These are phyloP conservation scores for Cyamopsis tetragonoloba DNA, from an alignment of 306 rosid genomes.

Conservation along the genomic window DNA sequence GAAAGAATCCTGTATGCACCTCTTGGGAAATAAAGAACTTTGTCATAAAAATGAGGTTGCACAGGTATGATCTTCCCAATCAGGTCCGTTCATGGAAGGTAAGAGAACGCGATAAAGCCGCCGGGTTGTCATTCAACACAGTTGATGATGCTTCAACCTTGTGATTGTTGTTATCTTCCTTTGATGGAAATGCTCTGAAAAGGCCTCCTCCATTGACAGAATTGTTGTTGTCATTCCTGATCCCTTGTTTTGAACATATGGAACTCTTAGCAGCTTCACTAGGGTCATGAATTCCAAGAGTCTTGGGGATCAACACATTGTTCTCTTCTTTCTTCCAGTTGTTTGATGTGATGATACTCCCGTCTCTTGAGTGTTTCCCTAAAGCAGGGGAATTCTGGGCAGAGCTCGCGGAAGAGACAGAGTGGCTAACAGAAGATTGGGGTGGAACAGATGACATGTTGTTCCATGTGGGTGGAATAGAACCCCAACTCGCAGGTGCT, in stretches of 20 bases:
- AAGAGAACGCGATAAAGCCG: conserved; percentile 70
- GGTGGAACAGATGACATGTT: conserved; percentile 38
- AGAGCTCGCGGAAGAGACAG: conserved; percentile 31
- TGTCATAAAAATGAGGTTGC: conserved; percentile 27
- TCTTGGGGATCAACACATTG: conserved; percentile 59
- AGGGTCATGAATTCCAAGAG: conserved; percentile 68
- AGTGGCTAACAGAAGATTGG: conserved; percentile 32
- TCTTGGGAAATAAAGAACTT: conserved; percentile 6
- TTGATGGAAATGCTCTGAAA: conserved; percentile 56
- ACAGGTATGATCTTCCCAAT: background rate
- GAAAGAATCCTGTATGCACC: conserved; percentile 29
- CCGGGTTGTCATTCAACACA: conserved; percentile 85
- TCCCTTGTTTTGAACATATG: conserved; percentile 64
- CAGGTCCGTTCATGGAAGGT: conserved; percentile 64
- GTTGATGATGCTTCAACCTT: conserved; percentile 41
- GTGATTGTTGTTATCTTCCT: conserved; percentile 38
- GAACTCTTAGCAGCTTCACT: conserved; percentile 72
- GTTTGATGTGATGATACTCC: conserved; percentile 33
- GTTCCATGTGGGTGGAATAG: conserved; percentile 54
- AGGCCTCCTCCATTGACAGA: conserved; percentile 51
- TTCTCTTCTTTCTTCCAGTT: conserved; percentile 38
- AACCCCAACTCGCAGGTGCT: conserved; percentile 62
- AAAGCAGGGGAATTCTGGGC: conserved; percentile 39
- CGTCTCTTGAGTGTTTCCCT: conserved; percentile 85
- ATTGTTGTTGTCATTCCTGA: conserved; percentile 47